Evolutionary conservation across 1,284 basidiomycete species (phyloP), one percentile per base, ranked within the genome.

Genomic region (Vanrija sp.): DNA sequence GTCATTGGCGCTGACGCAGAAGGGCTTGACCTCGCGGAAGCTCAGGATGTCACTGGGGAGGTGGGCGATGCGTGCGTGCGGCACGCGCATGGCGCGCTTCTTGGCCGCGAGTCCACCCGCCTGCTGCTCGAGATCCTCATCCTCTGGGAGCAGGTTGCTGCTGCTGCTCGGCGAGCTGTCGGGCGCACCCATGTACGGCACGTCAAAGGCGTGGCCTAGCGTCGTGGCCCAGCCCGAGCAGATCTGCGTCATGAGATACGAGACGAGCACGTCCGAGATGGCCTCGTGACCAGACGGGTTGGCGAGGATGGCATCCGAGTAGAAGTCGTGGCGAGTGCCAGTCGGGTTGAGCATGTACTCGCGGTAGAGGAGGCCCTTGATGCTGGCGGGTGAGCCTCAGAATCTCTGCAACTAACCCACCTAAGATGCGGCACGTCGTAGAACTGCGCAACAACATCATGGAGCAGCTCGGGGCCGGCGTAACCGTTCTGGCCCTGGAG

Each of bases 1-100:
- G 74, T 96, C 92, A 75, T 95, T 95, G 29, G 93, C 93, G 18
- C 86, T 87, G 1, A 89, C 91, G 75, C 93, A 97, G 78, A 82
- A 91, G 9, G 93, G 93, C 45, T 83, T 81, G 54, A 93, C 84
- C 72, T 96, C 93, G 68, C 89, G 83, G 73, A 88, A 92, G 16
- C 80, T 76, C 3, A 81, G 51, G 66, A 80, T 64, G 63, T 83
- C 80, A 39, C 79, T 79, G 0, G 89, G 88, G 14, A 84, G 83
- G 42, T 88, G 86, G 54, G 82, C 82, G 67, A 96, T 85, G 12
- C 88, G 82, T 21, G 83, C 82, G 0, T 82, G 80, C 0, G 91
- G 91, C 4, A 94, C 84, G 44, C 70, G 70, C 26, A 78, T 55
- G 71, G 80, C 71, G 38, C 46, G 68, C 63, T 51, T 72, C 67